These are phyloP conservation scores for Cercospora beticola DNA, from an alignment of 2,329 filamentous ascomycete species.

Conservation along the genomic window DNA sequence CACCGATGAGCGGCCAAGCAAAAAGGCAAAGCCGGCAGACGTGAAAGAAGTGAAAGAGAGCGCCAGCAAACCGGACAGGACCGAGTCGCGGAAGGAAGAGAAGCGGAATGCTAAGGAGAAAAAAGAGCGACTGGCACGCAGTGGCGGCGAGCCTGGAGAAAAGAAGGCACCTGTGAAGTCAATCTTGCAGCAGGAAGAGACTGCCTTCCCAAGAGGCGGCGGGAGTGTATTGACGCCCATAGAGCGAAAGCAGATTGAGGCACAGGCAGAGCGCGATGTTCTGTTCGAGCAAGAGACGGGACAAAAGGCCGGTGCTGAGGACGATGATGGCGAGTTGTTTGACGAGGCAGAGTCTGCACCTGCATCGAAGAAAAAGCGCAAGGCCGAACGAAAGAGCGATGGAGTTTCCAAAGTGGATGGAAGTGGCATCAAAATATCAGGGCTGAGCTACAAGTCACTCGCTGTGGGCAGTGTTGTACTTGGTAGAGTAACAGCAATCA, in stretches of 20 bases:
- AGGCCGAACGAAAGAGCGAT: slow-evolving; percentile 33
- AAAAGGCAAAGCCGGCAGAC: slow-evolving; percentile 36
- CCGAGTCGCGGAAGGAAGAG: slow-evolving; percentile 19
- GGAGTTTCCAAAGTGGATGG: slow-evolving; percentile 40
- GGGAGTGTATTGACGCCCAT: slow-evolving; percentile 86
- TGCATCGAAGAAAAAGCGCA: slow-evolving; percentile 53
- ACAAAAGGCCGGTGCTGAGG: slow-evolving; percentile 57
- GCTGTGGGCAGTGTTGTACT: slow-evolving; percentile 83
- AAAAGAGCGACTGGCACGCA: slow-evolving; percentile 27
- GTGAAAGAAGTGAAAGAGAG: slow-evolving; percentile 22
- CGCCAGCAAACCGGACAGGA: slow-evolving; percentile 8
- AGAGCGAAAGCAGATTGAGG: slow-evolving; percentile 93
- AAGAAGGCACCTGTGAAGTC: slow-evolving; percentile 41
- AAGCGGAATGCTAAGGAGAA: slow-evolving; percentile 23
- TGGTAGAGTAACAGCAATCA: slow-evolving; percentile 81
- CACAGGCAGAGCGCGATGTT: slow-evolving; percentile 89
- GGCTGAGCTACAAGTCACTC: slow-evolving; percentile 75
- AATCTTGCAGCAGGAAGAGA: slow-evolving; percentile 72
- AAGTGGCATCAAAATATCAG: slow-evolving; percentile 45
- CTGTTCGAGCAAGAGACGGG: slow-evolving; percentile 75
- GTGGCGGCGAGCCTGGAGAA: slow-evolving; percentile 25
- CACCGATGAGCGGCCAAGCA: slow-evolving; percentile 38
- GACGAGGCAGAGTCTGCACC: slow-evolving; percentile 39
- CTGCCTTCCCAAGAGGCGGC: slow-evolving; percentile 87
- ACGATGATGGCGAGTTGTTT: slow-evolving; percentile 52